Conservation (phyloP, 1,284 basidiomycete species). For the Malassezia obtusa region DNA sequence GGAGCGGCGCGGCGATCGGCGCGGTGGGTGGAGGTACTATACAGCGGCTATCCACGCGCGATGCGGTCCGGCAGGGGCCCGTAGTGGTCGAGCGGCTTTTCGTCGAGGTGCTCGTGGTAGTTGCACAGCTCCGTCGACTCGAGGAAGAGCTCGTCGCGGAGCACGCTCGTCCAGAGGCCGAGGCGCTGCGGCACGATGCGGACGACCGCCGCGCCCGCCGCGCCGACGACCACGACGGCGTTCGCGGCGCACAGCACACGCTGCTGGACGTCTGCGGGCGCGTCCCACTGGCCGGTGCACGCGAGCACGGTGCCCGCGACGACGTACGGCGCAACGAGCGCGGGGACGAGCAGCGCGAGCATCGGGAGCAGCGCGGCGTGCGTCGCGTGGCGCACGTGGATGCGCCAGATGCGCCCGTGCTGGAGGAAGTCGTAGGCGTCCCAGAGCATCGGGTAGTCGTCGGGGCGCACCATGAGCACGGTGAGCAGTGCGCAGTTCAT, state of each 20-base stretch:
- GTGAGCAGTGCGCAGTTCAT: constrained; percentile 15
- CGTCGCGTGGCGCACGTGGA: not conserved
- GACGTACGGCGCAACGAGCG: not conserved
- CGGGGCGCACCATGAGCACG: not conserved
- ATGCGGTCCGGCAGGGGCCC: constrained; percentile 1
- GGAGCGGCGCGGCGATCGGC: no score
- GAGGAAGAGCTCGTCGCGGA: constrained; percentile 42
- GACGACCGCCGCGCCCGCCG: not conserved
- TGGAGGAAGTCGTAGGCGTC: constrained; percentile 10
- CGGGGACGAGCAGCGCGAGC: not conserved
- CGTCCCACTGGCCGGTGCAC: not conserved
- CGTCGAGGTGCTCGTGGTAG: constrained; percentile 14
- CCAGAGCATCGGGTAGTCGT: constrained; percentile 6
- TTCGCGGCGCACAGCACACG: not conserved
- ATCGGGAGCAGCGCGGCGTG: constrained; percentile 12
- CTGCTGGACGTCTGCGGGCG: not conserved
- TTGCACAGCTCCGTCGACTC: constrained; percentile 41
- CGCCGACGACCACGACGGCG: not conserved
- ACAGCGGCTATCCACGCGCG: constrained; percentile 1
- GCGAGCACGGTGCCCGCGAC: not conserved
- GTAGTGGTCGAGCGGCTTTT: not conserved
- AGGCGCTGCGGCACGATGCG: constrained; percentile 5
- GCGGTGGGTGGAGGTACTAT: constrained; percentile 3
- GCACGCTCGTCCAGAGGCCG: constrained; percentile 28
- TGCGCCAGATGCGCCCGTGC: constrained; percentile 4